Evolutionary conservation across 2,329 filamentous ascomycete genomes (phyloP).

Genomic region (Cytospora piceicola): DNA sequence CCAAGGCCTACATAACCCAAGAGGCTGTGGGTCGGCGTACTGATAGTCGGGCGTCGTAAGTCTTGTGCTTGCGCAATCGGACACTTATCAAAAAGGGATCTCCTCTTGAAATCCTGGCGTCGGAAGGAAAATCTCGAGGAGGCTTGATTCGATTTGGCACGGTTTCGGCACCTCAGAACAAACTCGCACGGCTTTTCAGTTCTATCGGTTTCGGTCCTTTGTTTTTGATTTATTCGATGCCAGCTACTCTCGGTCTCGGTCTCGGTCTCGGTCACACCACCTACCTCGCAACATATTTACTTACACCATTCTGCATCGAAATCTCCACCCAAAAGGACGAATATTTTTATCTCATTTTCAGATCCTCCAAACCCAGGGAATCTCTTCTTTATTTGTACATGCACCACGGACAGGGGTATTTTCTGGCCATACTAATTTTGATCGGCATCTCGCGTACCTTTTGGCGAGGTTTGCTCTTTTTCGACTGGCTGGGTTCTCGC

Average conservation of each 20-base stretch:
- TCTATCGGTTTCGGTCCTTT: not conserved
- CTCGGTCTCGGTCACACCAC: not conserved
- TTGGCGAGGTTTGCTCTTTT: not conserved
- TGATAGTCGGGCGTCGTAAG: not conserved
- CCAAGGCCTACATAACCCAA: not conserved
- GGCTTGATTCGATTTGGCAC: not conserved
- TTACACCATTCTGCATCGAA: conserved; percentile 8
- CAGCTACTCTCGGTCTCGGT: too few species aligned
- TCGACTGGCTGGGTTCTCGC: not conserved
- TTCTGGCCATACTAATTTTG: not conserved
- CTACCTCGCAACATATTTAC: conserved; percentile 13
- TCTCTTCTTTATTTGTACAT: conserved; percentile 2
- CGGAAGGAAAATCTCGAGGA: not conserved
- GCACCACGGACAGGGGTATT: not conserved
- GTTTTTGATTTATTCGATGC: not conserved
- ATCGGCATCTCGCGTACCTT: not conserved
- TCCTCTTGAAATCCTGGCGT: not conserved
- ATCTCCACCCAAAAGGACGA: not conserved
- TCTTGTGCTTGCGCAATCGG: not conserved
- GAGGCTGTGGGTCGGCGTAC: not conserved
- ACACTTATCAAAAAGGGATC: too few species aligned
- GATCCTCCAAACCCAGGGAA: not conserved
- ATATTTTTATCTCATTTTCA: conserved; percentile 13
- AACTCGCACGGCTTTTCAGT: not conserved
- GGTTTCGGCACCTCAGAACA: not conserved